Evolutionary conservation across 345 rosid genomes (phyloP).

Genomic region (Boechera stricta): DNA sequence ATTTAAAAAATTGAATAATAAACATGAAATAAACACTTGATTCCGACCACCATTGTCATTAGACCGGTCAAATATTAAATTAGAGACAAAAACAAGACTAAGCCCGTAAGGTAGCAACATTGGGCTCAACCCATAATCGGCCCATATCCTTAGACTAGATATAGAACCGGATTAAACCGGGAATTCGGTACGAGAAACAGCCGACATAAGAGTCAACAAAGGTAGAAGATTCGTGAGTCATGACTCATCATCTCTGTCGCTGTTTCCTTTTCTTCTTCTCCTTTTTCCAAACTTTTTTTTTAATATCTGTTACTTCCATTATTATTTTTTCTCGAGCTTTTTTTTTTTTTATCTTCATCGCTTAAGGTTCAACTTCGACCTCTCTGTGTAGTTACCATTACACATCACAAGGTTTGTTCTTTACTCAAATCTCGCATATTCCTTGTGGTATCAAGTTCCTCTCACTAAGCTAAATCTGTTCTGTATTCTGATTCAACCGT

Average conservation of each 20-base stretch:
- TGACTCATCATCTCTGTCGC: slow-evolving; percentile 24
- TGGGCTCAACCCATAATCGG: slow-evolving; percentile 3
- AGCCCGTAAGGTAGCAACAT: neutral
- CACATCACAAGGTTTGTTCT: slow-evolving; percentile 27
- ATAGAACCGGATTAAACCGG: slow-evolving; percentile 24
- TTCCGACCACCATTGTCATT: too few species aligned
- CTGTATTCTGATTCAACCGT: neutral
- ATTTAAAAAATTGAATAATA: too few species aligned
- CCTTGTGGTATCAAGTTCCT: neutral
- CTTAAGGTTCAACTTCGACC: slow-evolving; percentile 9
- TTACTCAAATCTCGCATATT: slow-evolving; percentile 10
- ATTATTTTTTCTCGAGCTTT: neutral
- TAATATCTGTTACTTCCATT: slow-evolving; percentile 5
- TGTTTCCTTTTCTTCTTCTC: slow-evolving; percentile 4
- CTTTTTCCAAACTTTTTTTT: neutral
- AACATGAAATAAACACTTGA: too few species aligned
- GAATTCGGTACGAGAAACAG: slow-evolving; percentile 23
- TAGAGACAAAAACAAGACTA: too few species aligned
- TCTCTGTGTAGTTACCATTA: neutral
- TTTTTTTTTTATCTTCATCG: neutral
- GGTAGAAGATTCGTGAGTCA: slow-evolving; percentile 20
- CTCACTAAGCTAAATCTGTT: slow-evolving; percentile 4
- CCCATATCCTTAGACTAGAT: neutral
- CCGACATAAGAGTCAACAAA: slow-evolving; percentile 18
- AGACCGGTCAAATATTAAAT: too few species aligned